A percentile compares a stretch with the other conserved stretches of the same genome.
Conservation (phyloP, 177 flowering plant species). For the Vitis hybrid region DNA sequence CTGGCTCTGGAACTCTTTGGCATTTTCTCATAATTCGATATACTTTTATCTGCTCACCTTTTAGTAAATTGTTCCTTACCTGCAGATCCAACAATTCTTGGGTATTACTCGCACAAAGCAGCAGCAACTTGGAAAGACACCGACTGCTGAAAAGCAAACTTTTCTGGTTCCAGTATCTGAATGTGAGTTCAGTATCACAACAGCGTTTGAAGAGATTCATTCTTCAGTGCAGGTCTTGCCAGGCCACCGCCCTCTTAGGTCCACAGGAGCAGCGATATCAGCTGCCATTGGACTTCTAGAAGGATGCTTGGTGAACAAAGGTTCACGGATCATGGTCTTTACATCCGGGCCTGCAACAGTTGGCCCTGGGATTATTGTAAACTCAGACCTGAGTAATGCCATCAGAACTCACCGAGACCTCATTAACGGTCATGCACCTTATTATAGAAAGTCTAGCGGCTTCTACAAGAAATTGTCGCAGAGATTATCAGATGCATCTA, state of each 20-base stretch:
- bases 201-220: slow-evolving; percentile 76
- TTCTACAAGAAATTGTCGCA: slow-evolving; percentile 61
- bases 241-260: slow-evolving; percentile 73
- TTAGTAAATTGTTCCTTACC: slow-evolving; percentile 4
- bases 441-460: slow-evolving; percentile 46
- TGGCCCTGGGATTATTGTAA: slow-evolving; percentile 84
- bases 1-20: not conserved
- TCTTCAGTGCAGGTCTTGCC: slow-evolving; percentile 31
- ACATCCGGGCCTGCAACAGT: slow-evolving; percentile 92
- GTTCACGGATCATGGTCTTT: slow-evolving; percentile 85
- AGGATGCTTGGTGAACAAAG: slow-evolving; percentile 59
- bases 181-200: slow-evolving; percentile 72
- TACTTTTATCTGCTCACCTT: not conserved
- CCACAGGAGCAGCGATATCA: slow-evolving; percentile 85
- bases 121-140: slow-evolving; percentile 43
- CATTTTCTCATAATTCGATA: not conserved
- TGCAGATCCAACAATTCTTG: slow-evolving; percentile 57
- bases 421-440: slow-evolving; percentile 51
- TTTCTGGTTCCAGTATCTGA: slow-evolving; percentile 71
- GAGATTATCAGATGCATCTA: slow-evolving; percentile 62
- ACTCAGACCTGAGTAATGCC: slow-evolving; percentile 51
- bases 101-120: slow-evolving; percentile 49
- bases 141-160: slow-evolving; percentile 48
- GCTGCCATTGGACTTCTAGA: slow-evolving; percentile 78
- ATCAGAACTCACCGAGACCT: slow-evolving; percentile 80